Base-by-base conservation (phyloP, 2,329 filamentous ascomycete species). In the Colletotrichum limetticola region DNA sequence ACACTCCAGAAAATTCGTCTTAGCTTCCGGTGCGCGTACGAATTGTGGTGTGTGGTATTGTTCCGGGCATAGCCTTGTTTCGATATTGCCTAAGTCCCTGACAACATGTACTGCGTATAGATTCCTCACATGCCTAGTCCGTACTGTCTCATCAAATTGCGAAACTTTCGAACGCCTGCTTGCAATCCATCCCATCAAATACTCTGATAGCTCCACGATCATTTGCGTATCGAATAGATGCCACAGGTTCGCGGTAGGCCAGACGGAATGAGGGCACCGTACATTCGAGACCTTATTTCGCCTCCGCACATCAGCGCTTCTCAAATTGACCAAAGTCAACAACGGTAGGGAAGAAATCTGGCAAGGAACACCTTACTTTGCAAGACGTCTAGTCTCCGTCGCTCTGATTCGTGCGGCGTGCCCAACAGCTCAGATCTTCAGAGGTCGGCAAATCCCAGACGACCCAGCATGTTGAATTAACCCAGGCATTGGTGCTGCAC, bases 211-310 rank as follows among this genome's bases (percentile, higher is more conserved):
- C 70, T 56, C 60, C 53, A 65, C 70, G 66, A 65, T 35, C 35
- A 65, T 61, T 72, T 66, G 46, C 66, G 66, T 72, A 69, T 70
- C 66, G 46, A 70, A 46, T 56, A 49, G 28, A 60, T 65, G 53
- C 55, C 58, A 37, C 64, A 28, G 59, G n/a, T 59, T 42, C 60
- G 26, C 55, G 52, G n/a, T 32, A 70, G 46, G 35, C 49, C 60
- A 24, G 66, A 60, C 46, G 30, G 69, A 53, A 26, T 49, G 53
- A 53, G 11, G 11, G 30, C 59, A 49, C 53, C 16, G 66, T 42
- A 49, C 7, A 9, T 49, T 52, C 16, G 24, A 16, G 16, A 30
- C 59, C 37, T 35, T 52, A 16, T 22, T 22, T 24, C 26, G 59
- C n/a, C n/a, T 16, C 24, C 59, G 60, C 52, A 14, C 46, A 32